Evolutionary conservation across 495 filamentous ascomycete species (phyloP).

Genomic region (Eremomyces bilateralis): DNA sequence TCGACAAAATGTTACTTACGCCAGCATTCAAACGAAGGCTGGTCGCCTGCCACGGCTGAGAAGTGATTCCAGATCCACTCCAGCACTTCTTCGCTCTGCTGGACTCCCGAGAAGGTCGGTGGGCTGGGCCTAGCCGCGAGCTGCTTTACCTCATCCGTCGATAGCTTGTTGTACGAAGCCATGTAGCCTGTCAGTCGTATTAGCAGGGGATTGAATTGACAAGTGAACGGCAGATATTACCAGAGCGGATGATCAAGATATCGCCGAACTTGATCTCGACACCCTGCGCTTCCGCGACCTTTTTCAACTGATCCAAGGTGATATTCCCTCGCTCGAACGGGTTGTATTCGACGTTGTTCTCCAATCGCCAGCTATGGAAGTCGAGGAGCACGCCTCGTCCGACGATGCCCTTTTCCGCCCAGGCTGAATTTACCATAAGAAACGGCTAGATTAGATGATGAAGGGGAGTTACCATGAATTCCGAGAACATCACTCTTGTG

Average conservation of each 20-base stretch:
- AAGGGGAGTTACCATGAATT: conserved; percentile 33
- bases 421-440: too few species aligned
- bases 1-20: too few species aligned
- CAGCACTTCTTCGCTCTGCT: conserved; percentile 25
- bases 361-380: conserved; percentile 16
- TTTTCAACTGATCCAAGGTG: conserved; percentile 23
- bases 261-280: conserved; percentile 31
- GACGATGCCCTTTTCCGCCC: conserved; percentile 23
- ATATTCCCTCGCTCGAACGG: conserved; percentile 23
- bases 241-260: conserved; percentile 30
- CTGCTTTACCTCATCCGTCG: conserved; percentile 16
- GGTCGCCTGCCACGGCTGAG: background rate
- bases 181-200: too few species aligned
- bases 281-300: conserved; percentile 24
- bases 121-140: conserved; percentile 16
- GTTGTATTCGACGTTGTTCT: conserved; percentile 15
- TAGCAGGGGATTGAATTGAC: too few species aligned
- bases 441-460: too few species aligned
- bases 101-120: conserved; percentile 18
- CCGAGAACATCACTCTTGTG: conserved; percentile 20
- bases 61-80: conserved; percentile 18
- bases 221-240: too few species aligned
- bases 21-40: background rate
- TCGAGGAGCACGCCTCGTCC: conserved; percentile 27
- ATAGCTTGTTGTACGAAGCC: conserved; percentile 13